phyloP scores from a whole-genome alignment of 1,284 basidiomycete species.

The Ustilago cynodontis region DNA sequence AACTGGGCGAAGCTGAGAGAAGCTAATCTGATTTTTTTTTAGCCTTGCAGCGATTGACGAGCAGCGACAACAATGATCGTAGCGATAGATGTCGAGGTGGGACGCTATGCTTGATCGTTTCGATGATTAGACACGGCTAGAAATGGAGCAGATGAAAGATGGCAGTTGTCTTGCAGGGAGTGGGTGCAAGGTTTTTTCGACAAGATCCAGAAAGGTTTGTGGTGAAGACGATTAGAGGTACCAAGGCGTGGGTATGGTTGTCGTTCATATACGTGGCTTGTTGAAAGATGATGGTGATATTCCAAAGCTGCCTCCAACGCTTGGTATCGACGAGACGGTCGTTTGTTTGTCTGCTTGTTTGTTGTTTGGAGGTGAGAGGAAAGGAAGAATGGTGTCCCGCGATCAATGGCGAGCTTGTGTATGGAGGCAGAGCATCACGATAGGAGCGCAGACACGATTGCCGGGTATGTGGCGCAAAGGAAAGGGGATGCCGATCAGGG shows the following conservation, averaged over 20 bases:
- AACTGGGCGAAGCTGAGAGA: not conserved
- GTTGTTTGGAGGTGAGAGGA: not conserved
- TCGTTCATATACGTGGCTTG: not conserved
- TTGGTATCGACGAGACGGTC: not conserved
- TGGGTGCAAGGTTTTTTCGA: not conserved
- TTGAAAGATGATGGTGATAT: not conserved
- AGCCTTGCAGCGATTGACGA: not conserved
- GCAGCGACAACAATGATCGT: not conserved
- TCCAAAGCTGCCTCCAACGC: not conserved
- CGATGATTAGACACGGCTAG: constrained; percentile 1
- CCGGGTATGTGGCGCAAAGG: constrained; percentile 8
- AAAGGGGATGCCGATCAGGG: constrained; percentile 9
- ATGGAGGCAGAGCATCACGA: constrained; percentile 12
- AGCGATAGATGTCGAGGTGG: not conserved
- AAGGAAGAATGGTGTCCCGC: constrained; percentile 12
- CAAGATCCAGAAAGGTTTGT: not conserved
- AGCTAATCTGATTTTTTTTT: not conserved
- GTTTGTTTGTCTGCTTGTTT: not conserved
- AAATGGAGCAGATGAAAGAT: not conserved
- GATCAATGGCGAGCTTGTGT: constrained; percentile 6
- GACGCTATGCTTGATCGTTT: not conserved
- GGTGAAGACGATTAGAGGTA: constrained; percentile 2
- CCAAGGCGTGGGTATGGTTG: not conserved
- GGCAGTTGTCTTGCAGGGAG: not conserved
- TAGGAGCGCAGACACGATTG: not conserved